Evolutionary conservation across 2,329 filamentous ascomycete species (phyloP), one percentile per base, ranked within the genome.

Genomic region (Endocalyx cinctus): DNA sequence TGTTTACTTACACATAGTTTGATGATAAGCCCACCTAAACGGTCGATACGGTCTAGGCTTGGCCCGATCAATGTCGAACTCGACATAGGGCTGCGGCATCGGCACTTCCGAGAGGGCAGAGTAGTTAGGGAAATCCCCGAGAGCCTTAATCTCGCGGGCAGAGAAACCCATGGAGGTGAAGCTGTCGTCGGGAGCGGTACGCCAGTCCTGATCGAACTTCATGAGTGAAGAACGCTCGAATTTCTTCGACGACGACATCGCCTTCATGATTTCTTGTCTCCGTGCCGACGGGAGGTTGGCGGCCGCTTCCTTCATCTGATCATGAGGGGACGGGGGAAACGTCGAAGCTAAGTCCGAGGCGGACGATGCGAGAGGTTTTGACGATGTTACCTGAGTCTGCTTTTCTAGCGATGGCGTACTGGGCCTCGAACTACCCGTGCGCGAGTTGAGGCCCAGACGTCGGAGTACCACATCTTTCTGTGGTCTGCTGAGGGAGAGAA

Each of bases 41-140:
- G 87, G 87, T 25, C 87, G 71, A 54, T 89, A 94, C 0, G 87
- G 87, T 37, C 87, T 70, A 2, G 87, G 75, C 8, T 71, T 49
- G 1, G 87, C 86, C 42, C 68, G 84, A 11, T 70, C 61, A 34
- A 88, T 78, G 42, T 86, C 66, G 52, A 92, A 92, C 5, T 74
- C 66, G 1, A 55, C 48, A 35, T 84, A 80, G 0, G 82, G 68
- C 7, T 65, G 43, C 0, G 87, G 87, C 29, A 83, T 60, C 2
- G 84, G 83, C 5, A 94, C 80, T 5, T 83, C 87, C 30, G 81
- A 86, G 10, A 94, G 63, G 3, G 69, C 62, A 5, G 85, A 75
- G 55, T 94, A 94, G 52, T 90, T 79, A 0, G 87, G 86, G 37
- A 94, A 94, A 45, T 84, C 70, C 0, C 86, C 86, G 2, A 94